phyloP scores from a whole-genome alignment of 2,329 filamentous ascomycete species.

The Colletotrichum sp. region DNA sequence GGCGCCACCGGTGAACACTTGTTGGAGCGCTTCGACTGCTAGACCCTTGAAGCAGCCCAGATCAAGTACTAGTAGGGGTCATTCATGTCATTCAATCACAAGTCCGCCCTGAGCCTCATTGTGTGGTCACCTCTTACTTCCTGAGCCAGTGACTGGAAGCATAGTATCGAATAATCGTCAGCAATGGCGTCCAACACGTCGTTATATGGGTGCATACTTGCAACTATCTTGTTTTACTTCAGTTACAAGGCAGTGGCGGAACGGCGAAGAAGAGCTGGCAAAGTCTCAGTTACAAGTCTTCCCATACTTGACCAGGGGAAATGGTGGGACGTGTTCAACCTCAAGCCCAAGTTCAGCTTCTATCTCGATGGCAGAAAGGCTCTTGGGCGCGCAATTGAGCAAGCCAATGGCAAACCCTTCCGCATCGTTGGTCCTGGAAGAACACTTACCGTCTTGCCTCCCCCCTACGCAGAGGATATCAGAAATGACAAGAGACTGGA shows the following conservation, averaged over 20 bases:
- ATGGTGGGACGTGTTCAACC: not conserved
- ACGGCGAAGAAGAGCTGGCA: not conserved
- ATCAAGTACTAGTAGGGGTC: not conserved
- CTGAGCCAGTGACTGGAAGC: not conserved
- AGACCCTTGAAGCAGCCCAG: not conserved
- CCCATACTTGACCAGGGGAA: not conserved
- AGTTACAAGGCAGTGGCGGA: not conserved
- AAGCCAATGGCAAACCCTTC: not conserved
- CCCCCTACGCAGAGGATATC: conserved; percentile 32
- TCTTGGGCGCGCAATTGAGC: not conserved
- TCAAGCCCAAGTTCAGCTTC: not conserved
- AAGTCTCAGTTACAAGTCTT: not conserved
- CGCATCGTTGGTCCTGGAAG: not conserved
- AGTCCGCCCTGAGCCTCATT: not conserved
- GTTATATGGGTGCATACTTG: not conserved
- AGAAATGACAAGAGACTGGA: not conserved
- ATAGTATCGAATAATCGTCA: not conserved
- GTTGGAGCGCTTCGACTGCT: not conserved
- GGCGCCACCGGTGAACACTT: not conserved
- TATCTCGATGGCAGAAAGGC: not conserved
- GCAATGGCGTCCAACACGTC: not conserved
- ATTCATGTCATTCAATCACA: not conserved
- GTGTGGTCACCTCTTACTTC: not conserved
- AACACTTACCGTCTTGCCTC: not conserved
- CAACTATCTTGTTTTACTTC: not conserved